Conservation (phyloP, 495 filamentous ascomycete species). For the Pyronema omphalodes region DNA sequence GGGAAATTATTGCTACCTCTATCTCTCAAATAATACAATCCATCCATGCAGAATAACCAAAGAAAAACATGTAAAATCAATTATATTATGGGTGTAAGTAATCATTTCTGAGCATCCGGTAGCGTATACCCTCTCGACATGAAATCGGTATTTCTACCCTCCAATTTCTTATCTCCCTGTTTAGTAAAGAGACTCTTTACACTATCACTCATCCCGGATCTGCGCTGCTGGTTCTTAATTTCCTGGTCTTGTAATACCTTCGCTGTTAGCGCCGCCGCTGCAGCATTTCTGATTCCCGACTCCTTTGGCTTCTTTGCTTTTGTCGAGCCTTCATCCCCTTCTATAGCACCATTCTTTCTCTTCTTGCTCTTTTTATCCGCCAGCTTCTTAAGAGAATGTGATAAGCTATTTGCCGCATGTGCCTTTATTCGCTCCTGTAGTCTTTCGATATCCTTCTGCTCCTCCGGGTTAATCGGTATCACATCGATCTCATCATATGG, state of each 20-base stretch:
- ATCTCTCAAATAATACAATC: too few relatives aligned
- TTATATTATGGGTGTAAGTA: too few relatives aligned
- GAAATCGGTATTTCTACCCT: constrained; percentile 42
- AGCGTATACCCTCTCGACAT: constrained; percentile 62
- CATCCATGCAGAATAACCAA: too few relatives aligned
- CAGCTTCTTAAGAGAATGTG: constrained; percentile 78
- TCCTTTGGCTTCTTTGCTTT: constrained; percentile 6
- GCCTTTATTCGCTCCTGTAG: constrained; percentile 44
- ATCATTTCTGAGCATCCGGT: constrained; percentile 23
- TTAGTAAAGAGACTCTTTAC: constrained; percentile 49
- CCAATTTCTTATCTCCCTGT: constrained; percentile 27
- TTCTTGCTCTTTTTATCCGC: constrained; percentile 36
- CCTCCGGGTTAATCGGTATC: constrained; percentile 61
- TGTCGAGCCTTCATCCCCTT: constrained; percentile 12
- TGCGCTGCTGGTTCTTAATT: constrained; percentile 60
- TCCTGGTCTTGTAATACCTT: constrained; percentile 75
- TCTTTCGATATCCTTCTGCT: constrained; percentile 48
- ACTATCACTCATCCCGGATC: constrained; percentile 48
- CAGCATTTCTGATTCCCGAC: constrained; percentile 59
- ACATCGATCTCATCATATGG: constrained; percentile 57
- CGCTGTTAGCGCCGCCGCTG: constrained; percentile 66
- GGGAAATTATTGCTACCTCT: too few relatives aligned
- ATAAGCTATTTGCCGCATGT: constrained; percentile 49
- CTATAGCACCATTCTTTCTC: constrained; percentile 24
- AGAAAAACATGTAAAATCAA: too few relatives aligned